Evolutionary conservation across 768 basidiomycete genomes (phyloP).

Genomic region (Chalciporus chontae): DNA sequence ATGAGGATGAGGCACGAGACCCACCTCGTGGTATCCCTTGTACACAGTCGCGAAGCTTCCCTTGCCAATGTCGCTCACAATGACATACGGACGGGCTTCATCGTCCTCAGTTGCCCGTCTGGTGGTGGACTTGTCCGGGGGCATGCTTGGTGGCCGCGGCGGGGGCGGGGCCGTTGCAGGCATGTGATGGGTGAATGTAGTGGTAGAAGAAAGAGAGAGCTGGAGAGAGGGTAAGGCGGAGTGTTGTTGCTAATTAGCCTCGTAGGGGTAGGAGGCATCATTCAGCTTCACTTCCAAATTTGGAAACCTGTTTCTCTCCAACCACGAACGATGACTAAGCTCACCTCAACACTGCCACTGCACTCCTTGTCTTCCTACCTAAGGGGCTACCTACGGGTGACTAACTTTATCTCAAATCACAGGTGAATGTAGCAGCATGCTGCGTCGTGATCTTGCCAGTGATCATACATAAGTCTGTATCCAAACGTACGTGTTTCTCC

Average conservation of each 20-base stretch:
- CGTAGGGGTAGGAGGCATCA: slow-evolving; percentile 24
- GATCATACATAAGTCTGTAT: no score
- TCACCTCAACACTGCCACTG: no score
- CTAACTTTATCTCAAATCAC: no score
- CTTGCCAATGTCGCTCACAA: slow-evolving; percentile 74
- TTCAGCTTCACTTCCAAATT: slow-evolving; percentile 18
- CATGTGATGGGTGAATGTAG: slow-evolving; percentile 14
- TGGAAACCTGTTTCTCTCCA: slow-evolving; percentile 25
- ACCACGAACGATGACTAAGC: slow-evolving; percentile 22
- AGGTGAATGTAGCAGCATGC: no score
- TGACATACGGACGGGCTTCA: slow-evolving; percentile 73
- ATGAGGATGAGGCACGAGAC: slow-evolving; percentile 22
- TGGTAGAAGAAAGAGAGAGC: slow-evolving; percentile 11
- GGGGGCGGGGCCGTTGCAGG: slow-evolving; percentile 16
- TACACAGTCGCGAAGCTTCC: slow-evolving; percentile 97
- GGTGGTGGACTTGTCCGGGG: slow-evolving; percentile 24
- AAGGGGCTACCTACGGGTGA: no score
- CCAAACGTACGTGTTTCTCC: no score
- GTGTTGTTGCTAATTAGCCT: slow-evolving; percentile 19
- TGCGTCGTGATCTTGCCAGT: no score
- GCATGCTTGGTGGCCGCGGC: slow-evolving; percentile 21
- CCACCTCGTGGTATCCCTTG: slow-evolving; percentile 86
- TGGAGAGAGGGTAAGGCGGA: slow-evolving; percentile 1
- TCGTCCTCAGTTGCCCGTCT: slow-evolving; percentile 52
- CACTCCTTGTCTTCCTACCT: no score